Conservation (phyloP, 805 yeast genomes). For the Hanseniaspora vineae region DNA sequence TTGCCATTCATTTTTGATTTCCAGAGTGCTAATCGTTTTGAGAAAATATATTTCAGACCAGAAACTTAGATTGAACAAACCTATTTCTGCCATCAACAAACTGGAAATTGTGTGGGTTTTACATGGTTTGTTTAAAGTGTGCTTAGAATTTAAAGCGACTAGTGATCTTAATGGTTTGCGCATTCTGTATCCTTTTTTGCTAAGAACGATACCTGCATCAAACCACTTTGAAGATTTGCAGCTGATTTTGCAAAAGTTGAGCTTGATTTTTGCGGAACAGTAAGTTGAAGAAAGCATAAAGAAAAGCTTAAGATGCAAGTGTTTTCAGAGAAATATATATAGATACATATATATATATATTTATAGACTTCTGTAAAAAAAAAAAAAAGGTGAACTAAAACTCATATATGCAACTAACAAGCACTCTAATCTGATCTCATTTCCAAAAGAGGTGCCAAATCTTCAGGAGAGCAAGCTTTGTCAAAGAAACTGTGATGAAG, state of each 20-base stretch:
- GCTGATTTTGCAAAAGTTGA: constrained; percentile 15
- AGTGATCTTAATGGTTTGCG: constrained; percentile 5
- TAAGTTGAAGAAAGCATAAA: too few species aligned
- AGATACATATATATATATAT: too few species aligned
- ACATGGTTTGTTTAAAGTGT: constrained; percentile 21
- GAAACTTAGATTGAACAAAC: constrained; percentile 44
- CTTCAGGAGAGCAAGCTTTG: constrained; percentile 47
- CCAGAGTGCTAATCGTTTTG: constrained; percentile 48
- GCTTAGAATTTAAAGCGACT: too few species aligned
- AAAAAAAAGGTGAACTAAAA: background rate
- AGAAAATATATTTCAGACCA: constrained; percentile 54
- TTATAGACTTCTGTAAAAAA: background rate
- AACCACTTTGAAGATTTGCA: constrained; percentile 21
- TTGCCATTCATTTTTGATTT: constrained; percentile 36
- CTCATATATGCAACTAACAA: background rate
- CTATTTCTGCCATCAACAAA: constrained; percentile 54
- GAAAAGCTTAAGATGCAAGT: too few species aligned
- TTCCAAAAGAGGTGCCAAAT: constrained; percentile 45
- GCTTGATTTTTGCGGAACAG: constrained; percentile 13
- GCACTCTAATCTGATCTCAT: constrained; percentile 17
- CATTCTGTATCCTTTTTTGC: constrained; percentile 18
- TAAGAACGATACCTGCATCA: constrained; percentile 22
- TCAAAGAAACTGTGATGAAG: constrained; percentile 62
- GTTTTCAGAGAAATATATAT: too few species aligned
- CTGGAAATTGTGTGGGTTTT: constrained; percentile 42